Base-by-base conservation (phyloP, 768 basidiomycete species). In the Lentinula sp. region DNA sequence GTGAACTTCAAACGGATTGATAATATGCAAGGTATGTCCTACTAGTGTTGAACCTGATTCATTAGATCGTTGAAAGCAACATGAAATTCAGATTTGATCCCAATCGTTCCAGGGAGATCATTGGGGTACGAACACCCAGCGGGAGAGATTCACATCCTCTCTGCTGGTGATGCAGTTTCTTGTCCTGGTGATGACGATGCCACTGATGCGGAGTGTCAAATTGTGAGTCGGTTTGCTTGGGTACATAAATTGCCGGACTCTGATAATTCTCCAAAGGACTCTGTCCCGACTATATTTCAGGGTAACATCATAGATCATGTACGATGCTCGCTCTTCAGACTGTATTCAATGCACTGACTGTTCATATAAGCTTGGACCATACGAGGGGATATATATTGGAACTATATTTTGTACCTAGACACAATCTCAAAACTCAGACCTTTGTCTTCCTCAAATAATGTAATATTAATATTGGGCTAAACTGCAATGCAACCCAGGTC, bases 101-200 rank as follows among this genome's bases (percentile, higher is more conserved):
- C 73, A 4, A 65, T 71, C 10, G 68, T 70, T 9, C 70, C 70
- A 10, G 61, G 61, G 18, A 60, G 62, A 37, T 62, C 65, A 56
- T 49, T 73, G 8, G 67, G 68, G 8, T 74, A 68, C 63, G 62
- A 62, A 13, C 73, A 73, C 54, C 65, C 69, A 5, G 62, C 62
- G 18, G 70, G 70, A 31, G 74, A 75, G 57, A 65, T 69, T 5
- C 73, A 75, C 62, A 74, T 75, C 57, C 61, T 71, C 50, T 70
- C 73, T 39, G 65, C 67, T 16, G 72, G 70, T 0, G 73, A 70
- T n/a, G 83, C 80, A 79, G 66, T 68, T 4, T 52, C 64, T 2
- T 83, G 82, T 49, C 70, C 79, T 0, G 76, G 82, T 5, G 78
- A 84, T 57, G 83, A 84, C 60, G 83, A 84, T 65, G 63, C 73